These are phyloP conservation scores for Penicillium verhagenii DNA, from an alignment of 495 filamentous ascomycete species.

Conservation along the genomic window DNA sequence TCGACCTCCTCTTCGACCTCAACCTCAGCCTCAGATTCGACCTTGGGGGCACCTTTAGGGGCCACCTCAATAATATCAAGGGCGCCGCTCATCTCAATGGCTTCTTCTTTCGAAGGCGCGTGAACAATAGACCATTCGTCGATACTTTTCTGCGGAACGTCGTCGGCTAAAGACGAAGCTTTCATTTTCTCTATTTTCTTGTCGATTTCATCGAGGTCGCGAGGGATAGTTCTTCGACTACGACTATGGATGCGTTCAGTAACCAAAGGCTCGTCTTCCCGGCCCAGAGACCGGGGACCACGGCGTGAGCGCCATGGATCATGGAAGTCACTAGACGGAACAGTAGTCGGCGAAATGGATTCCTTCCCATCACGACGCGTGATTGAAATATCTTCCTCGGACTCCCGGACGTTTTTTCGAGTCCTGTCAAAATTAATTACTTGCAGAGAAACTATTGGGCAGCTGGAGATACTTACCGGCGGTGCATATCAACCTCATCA, in stretches of 20 bases:
- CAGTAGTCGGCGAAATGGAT: conserved; percentile 20
- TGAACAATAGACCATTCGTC: conserved; percentile 27
- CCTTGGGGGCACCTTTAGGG: conserved; percentile 9
- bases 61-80: conserved; percentile 24
- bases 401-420: conserved; percentile 7
- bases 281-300: neutral
- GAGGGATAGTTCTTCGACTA: neutral
- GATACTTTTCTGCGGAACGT: neutral
- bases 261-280: conserved; percentile 2
- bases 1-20: conserved; percentile 18
- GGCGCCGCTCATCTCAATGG: conserved; percentile 21
- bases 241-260: neutral
- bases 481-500: conserved; percentile 53
- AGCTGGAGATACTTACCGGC: conserved; percentile 23
- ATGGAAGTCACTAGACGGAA: conserved; percentile 12
- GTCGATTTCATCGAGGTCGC: neutral
- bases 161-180: conserved; percentile 1
- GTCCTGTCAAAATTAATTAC: neutral
- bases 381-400: conserved; percentile 21
- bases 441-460: neutral
- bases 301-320: conserved; percentile 16
- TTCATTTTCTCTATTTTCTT: conserved; percentile 7
- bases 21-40: conserved; percentile 19
- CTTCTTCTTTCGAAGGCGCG: conserved; percentile 14
- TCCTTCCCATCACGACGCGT: conserved; percentile 13